Base-by-base conservation (phyloP, 2,329 filamentous ascomycete species). In the Eutypella sp. region DNA sequence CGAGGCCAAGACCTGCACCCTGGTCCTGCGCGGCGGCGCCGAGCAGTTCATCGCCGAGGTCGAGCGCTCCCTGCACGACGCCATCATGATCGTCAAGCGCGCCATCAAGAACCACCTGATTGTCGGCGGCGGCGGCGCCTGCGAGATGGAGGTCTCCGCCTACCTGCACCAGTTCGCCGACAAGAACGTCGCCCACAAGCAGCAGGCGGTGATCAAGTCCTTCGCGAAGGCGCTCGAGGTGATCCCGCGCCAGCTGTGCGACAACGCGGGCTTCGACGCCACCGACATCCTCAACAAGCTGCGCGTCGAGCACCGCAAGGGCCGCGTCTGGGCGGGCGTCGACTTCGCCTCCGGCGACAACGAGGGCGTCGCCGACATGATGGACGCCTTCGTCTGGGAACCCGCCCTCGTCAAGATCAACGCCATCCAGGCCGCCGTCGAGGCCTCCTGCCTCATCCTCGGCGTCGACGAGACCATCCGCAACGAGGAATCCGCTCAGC, bases 61-160 rank as follows among this genome's bases (percentile, higher is more conserved):
- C 2, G 93, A 99, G 76, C 88, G 93, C 54, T 96, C 89, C 64
- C 80, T 99, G 56, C 93, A 99, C 76, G 93, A 99, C 63, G 93
- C 93, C 58, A 97, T 99, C 71, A 99, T 99, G 93, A 96, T 99
- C 62, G 93, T 99, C 64, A 97, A 97, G 82, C 90, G 95, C 51
- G 89, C 93, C 23, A 89, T 97, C 69, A 89, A 89, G 74, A 95
- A 97, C 76, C 85, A 85, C 63, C 87, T 82, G 64, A 96, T 99
- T 55, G 93, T 99, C 22, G 93, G 91, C 39, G 93, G 93, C 59
- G 93, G 93, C 59, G 93, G 93, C 65, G 92, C 93, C 16, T 84
- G 79, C 60, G 93, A 99, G 76, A 97, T 99, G 92, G 93, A 97
- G 68, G 70, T 97, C 43, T 96, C 91, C 6, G 87, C 90, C 33